These are phyloP conservation scores for Tuber magnatum DNA, from an alignment of 495 filamentous ascomycete genomes.

Conservation along the genomic window DNA sequence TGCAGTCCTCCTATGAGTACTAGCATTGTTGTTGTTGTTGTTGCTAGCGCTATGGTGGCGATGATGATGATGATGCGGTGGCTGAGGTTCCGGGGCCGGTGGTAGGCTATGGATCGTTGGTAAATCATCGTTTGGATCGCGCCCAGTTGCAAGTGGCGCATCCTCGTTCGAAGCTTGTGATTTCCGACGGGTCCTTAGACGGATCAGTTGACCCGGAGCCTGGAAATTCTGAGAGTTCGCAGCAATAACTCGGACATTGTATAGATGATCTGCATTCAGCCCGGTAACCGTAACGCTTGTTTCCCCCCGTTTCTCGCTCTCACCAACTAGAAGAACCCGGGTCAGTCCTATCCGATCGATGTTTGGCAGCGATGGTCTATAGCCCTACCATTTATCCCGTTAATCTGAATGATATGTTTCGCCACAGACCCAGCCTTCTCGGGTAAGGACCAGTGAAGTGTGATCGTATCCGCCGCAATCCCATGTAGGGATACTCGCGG, in stretches of 20 bases:
- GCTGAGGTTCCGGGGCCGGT: conserved; percentile 21
- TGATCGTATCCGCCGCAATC: conserved; percentile 74
- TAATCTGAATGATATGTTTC: conserved; percentile 86
- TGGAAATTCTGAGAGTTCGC: conserved; percentile 86
- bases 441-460: conserved; percentile 84
- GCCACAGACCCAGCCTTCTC: conserved; percentile 68
- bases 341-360: neutral
- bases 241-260: conserved; percentile 84
- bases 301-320: conserved; percentile 69
- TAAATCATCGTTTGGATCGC: conserved; percentile 42
- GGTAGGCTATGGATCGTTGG: conserved; percentile 25
- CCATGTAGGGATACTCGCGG: conserved; percentile 88
- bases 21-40: conserved; percentile 40
- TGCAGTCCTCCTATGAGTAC: conserved; percentile 13
- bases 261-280: conserved; percentile 75
- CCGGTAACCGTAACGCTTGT: conserved; percentile 82
- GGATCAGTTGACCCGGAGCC: conserved; percentile 74
- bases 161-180: conserved; percentile 19
- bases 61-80: conserved; percentile 40
- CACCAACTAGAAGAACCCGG: conserved; percentile 57
- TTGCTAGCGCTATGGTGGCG: conserved; percentile 55
- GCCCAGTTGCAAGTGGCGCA: conserved; percentile 15
- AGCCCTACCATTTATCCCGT: conserved; percentile 75
- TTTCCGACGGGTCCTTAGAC: conserved; percentile 54
- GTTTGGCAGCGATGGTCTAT: neutral